Evolutionary conservation across 768 basidiomycete genomes (phyloP).

Genomic region (Cubamyces lactineus): DNA sequence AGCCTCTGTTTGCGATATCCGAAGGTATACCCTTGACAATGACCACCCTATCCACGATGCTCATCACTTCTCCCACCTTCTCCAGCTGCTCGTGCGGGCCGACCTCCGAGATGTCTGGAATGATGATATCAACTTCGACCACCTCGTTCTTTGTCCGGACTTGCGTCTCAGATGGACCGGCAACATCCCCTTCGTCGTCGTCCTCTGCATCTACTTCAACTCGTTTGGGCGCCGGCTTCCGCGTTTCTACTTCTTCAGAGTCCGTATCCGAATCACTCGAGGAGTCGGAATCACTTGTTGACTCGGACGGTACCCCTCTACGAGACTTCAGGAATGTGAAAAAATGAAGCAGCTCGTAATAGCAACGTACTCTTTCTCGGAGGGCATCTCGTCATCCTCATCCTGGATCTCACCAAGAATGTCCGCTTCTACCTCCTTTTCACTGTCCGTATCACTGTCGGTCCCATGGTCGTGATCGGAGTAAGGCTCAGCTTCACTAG

Average conservation of each 20-base stretch:
- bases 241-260: constrained; percentile 38
- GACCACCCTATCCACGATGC: constrained; percentile 69
- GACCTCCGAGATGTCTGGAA: constrained; percentile 69
- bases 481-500: background rate
- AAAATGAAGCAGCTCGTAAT: background rate
- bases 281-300: constrained; percentile 37
- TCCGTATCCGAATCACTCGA: constrained; percentile 35
- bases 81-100: constrained; percentile 68
- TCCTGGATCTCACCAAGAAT: constrained; percentile 47
- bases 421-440: constrained; percentile 74
- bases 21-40: constrained; percentile 69
- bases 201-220: constrained; percentile 48
- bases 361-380: constrained; percentile 7
- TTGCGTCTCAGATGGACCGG: constrained; percentile 45
- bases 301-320: constrained; percentile 19
- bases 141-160: constrained; percentile 75
- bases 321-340: background rate
- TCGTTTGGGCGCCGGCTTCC: background rate
- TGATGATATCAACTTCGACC: constrained; percentile 54
- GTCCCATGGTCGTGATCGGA: constrained; percentile 45
- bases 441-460: constrained; percentile 56
- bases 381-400: constrained; percentile 36
- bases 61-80: constrained; percentile 78
- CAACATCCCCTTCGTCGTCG: constrained; percentile 53
- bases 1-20: constrained; percentile 45